phyloP scores from a whole-genome alignment of 2,329 filamentous ascomycete species.

The Aspergillus bombycis region DNA sequence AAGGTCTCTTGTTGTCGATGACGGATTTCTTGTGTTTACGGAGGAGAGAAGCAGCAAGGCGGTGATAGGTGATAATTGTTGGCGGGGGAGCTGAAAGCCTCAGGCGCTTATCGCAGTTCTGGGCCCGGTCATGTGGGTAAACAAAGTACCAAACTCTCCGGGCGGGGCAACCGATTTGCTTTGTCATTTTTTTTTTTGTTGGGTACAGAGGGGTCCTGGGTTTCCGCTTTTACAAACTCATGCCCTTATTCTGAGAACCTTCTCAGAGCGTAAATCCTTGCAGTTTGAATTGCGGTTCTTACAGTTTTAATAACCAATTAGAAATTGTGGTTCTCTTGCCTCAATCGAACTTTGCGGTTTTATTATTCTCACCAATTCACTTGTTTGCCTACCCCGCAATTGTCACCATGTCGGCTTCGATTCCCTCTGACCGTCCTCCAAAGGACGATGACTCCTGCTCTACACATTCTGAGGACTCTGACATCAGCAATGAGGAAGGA shows the following conservation, averaged over 20 bases:
- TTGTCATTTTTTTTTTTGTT: conserved; percentile 11
- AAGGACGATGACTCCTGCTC: conserved; percentile 31
- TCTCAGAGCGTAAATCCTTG: not conserved
- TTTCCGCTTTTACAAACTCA: conserved; percentile 1
- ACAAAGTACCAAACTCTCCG: conserved; percentile 21
- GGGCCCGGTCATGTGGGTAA: conserved; percentile 23
- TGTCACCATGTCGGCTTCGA: conserved; percentile 34
- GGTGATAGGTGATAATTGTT: conserved; percentile 27
- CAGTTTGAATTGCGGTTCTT: not conserved
- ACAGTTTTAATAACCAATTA: not conserved
- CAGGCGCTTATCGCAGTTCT: conserved; percentile 20
- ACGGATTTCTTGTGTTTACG: conserved; percentile 1
- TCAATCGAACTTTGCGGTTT: not conserved
- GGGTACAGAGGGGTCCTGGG: conserved; percentile 3
- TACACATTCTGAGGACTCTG: conserved; percentile 46
- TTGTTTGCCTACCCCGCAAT: conserved; percentile 9
- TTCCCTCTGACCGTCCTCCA: conserved; percentile 22
- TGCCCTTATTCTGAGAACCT: not conserved
- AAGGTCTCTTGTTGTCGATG: not conserved
- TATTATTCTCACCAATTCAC: not conserved
- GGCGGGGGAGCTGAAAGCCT: conserved; percentile 25
- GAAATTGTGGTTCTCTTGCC: not conserved
- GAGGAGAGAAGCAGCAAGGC: conserved; percentile 13
- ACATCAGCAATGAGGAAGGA: conserved; percentile 54
- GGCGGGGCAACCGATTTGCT: conserved; percentile 24